Conservation (phyloP, 73 alveolate species). For the Paramecium sonneborni region DNA sequence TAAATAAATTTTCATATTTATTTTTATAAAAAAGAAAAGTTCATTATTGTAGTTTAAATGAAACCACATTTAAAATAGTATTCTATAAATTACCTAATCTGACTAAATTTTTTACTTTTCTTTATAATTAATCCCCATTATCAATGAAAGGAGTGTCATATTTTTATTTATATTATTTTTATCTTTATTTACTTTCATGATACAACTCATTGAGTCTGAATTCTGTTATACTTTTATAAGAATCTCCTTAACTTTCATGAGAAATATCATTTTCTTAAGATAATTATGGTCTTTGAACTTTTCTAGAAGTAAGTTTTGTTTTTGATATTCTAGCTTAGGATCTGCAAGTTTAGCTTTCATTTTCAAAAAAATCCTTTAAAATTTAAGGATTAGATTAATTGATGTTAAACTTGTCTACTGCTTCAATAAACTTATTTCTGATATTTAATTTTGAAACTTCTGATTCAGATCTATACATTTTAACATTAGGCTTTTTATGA, state of each 20-base stretch:
- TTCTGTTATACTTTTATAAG: conserved; percentile 50
- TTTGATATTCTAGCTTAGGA: neutral
- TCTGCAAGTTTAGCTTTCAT: neutral
- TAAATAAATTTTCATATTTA: neutral
- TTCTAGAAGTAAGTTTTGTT: neutral
- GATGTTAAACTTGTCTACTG: neutral
- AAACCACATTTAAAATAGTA: neutral
- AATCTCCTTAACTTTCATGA: conserved; percentile 23
- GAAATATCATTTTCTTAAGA: conserved; percentile 15
- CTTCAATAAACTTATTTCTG: neutral
- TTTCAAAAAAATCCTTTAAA: neutral
- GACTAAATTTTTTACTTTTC: conserved; percentile 27
- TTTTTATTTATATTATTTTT: conserved; percentile 36
- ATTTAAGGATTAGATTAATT: neutral
- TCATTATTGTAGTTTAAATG: neutral
- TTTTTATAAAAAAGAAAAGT: neutral
- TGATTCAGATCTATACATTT: conserved; percentile 33
- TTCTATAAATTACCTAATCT: conserved; percentile 30
- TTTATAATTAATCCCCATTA: conserved; percentile 38
- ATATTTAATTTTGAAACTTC: neutral
- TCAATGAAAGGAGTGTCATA: neutral
- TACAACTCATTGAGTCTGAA: conserved; percentile 47
- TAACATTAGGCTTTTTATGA: neutral
- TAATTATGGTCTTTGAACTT: neutral
- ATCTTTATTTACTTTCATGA: conserved; percentile 47